Base-by-base conservation (phyloP, 2,329 filamentous ascomycete species). In the Curvularia sp. region DNA sequence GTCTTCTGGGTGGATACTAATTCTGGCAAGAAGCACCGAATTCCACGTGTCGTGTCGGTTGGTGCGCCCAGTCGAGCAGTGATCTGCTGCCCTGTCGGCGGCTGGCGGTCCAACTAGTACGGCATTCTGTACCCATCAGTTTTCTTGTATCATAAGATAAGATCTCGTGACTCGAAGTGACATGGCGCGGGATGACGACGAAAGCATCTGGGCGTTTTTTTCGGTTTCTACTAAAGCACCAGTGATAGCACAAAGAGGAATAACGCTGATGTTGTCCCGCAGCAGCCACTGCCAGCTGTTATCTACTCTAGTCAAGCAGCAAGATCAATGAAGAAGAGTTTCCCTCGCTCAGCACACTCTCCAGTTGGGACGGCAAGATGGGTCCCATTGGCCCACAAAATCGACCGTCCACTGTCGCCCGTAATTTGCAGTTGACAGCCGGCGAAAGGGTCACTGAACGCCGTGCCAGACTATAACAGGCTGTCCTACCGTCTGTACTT, bases 391-490 rank as follows among this genome's bases (percentile, higher is more conserved):
- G 67, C 62, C 69, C 69, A 73, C 13, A 64, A 53, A 43, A 73
- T 72, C 5, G 57, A 58, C 5, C 57, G 60, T n/a, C 65, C 63
- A 20, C 55, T 61, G 15, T 58, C 59, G 13, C 62, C 66, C 24
- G 55, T 60, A 7, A 72, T 67, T 30, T 60, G 65, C 10, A 72
- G 39, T 9, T 53, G 61, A n/a, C 64, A 60, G 6, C 71, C 71
- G 7, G 50, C 57, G 42, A 75, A 75, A n/a, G 70, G 71, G 13
- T 68, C 69, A 1, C 70, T 69, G 55, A 71, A 68, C 15, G 68
- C 64, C 5, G 62, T 58, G 49, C 70, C 28, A 72, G 49, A 47
- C 70, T 67, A 55, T 72, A 71, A 65, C 69, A 73, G 9, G 69
- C 67, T 41, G 63, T 53, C 4, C 50, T 61, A 5, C 57, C 61